A percentile compares a stretch with the other conserved stretches of the same genome.
phyloP scores from a whole-genome alignment of 805 yeast species.

The Starmerella khaoyaiensis region DNA sequence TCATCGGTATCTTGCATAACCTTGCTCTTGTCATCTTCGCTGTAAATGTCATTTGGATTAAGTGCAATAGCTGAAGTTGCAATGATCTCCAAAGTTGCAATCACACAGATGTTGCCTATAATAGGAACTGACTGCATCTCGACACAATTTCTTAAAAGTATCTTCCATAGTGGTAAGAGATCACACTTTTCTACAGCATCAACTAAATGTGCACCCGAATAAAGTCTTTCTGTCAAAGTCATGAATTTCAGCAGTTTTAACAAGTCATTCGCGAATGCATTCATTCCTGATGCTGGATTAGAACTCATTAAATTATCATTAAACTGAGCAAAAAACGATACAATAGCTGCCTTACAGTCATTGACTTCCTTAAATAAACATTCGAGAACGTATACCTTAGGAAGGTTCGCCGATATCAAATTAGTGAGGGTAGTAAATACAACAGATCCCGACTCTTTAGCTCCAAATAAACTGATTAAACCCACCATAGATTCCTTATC shows the following conservation, averaged over 20 bases:
- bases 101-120: constrained; percentile 32
- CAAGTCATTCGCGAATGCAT: background rate
- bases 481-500: too few species aligned
- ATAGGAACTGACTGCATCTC: constrained; percentile 41
- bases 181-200: constrained; percentile 40
- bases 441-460: background rate
- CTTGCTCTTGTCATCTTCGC: constrained; percentile 72
- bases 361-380: background rate
- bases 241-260: background rate
- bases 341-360: background rate
- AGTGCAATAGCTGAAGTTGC: constrained; percentile 87
- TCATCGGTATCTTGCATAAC: constrained; percentile 24
- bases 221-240: background rate
- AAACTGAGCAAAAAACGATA: background rate
- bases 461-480: too few species aligned
- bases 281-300: background rate
- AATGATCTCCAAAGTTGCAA: constrained; percentile 80
- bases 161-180: constrained; percentile 61
- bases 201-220: too few species aligned
- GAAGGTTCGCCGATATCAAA: background rate
- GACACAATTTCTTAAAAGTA: constrained; percentile 66
- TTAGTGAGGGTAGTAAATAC: background rate
- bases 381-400: background rate
- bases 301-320: background rate
- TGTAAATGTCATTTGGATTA: constrained; percentile 40